phyloP scores from a whole-genome alignment of 768 basidiomycete genomes.

The Calocera cornea region DNA sequence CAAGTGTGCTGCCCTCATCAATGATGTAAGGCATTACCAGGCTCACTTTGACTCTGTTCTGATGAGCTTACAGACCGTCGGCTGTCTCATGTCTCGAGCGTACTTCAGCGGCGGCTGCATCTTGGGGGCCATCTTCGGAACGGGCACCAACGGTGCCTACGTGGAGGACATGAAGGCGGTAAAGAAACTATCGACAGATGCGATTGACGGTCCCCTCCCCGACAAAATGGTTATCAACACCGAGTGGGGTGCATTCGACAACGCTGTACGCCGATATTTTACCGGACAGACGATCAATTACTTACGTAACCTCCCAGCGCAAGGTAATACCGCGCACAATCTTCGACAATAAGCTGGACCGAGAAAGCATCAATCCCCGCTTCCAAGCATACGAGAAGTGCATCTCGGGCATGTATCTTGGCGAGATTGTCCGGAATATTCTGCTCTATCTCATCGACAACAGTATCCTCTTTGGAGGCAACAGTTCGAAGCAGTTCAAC shows the following conservation, averaged over 20 bases:
- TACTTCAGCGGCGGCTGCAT: conserved; percentile 88
- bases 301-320: conserved; percentile 36
- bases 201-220: conserved; percentile 38
- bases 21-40: conserved; percentile 51
- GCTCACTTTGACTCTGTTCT: not conserved
- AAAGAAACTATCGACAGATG: conserved; percentile 59
- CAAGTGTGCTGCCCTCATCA: conserved; percentile 80
- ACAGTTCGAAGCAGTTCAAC: conserved; percentile 58
- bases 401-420: conserved; percentile 98
- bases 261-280: conserved; percentile 44
- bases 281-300: not conserved
- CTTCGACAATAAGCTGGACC: conserved; percentile 84
- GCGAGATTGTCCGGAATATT: conserved; percentile 80
- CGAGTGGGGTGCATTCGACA: conserved; percentile 98
- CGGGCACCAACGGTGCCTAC: conserved; percentile 97
- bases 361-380: conserved; percentile 83
- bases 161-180: conserved; percentile 78
- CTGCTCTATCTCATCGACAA: conserved; percentile 37
- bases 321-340: conserved; percentile 72
- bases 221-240: conserved; percentile 91
- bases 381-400: conserved; percentile 96
- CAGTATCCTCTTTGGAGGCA: conserved; percentile 58
- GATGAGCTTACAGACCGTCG: conserved; percentile 58
- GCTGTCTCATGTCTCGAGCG: conserved; percentile 80
- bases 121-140: conserved; percentile 84